Conservation (phyloP, 2,329 filamentous ascomycete species). For the Colletotrichum sojae region DNA sequence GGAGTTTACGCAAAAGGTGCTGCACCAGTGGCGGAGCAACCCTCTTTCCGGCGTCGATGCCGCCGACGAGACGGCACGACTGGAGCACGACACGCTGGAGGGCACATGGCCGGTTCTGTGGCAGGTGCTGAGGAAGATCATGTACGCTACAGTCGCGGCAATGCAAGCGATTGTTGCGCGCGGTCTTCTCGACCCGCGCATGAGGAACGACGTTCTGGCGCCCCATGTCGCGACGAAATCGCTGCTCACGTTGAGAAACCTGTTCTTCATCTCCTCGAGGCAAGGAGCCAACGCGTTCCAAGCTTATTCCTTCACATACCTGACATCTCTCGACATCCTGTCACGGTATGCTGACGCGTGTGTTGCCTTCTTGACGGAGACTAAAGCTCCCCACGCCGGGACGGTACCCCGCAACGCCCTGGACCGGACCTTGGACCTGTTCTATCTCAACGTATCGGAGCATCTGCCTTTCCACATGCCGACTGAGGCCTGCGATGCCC, state of each 20-base stretch:
- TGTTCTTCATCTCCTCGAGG: conserved; percentile 86
- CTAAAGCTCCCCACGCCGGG: conserved; percentile 64
- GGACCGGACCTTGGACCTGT: conserved; percentile 83
- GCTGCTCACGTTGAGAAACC: conserved; percentile 80
- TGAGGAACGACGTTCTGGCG: conserved; percentile 63
- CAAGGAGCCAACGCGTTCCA: conserved; percentile 82
- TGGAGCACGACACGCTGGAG: conserved; percentile 76
- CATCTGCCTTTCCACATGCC: conserved; percentile 82
- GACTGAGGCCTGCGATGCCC: conserved; percentile 75
- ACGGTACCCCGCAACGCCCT: conserved; percentile 72
- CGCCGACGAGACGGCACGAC: conserved; percentile 72
- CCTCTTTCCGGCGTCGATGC: conserved; percentile 81
- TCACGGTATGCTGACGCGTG: conserved; percentile 77
- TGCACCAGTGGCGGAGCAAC: conserved; percentile 81
- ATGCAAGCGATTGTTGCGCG: conserved; percentile 82
- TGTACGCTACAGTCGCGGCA: conserved; percentile 83
- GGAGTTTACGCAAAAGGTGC: conserved; percentile 75
- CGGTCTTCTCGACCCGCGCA: conserved; percentile 64
- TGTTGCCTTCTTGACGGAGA: conserved; percentile 76
- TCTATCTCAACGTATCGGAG: conserved; percentile 89
- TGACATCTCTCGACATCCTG: conserved; percentile 86
- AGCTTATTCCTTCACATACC: conserved; percentile 86
- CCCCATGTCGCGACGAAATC: conserved; percentile 79
- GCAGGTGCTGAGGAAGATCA: conserved; percentile 79
- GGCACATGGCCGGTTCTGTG: conserved; percentile 80